Conservation (phyloP, 257 asterid species). For the Cordia subcordata region DNA sequence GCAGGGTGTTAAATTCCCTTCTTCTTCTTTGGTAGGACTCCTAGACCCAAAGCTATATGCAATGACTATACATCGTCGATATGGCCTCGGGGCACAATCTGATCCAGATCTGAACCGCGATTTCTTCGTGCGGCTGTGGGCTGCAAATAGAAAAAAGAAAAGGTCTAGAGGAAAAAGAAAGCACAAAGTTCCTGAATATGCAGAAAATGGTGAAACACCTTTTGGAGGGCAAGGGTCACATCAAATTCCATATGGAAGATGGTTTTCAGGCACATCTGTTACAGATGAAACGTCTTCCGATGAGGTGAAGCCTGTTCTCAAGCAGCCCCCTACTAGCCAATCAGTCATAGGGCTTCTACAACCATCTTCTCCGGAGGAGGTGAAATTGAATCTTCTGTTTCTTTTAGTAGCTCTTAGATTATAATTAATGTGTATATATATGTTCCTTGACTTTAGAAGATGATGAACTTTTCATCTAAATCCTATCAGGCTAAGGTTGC, state of each 20-base stretch:
- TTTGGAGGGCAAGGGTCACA: constrained; percentile 19
- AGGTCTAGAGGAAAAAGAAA: constrained; percentile 26
- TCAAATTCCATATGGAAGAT: constrained; percentile 32
- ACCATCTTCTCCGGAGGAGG: constrained; percentile 86
- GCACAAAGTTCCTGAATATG: constrained; percentile 22
- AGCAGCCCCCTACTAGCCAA: constrained; percentile 82
- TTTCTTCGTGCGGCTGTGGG: constrained; percentile 72
- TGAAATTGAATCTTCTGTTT: constrained; percentile 20
- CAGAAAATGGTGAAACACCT: constrained; percentile 21
- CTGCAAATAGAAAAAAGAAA: constrained; percentile 47
- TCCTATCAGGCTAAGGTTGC: constrained; percentile 53
- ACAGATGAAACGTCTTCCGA: constrained; percentile 25
- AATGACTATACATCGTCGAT: constrained; percentile 28
- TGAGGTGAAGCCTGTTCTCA: constrained; percentile 39
- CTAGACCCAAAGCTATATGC: constrained; percentile 23
- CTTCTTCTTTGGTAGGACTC: constrained; percentile 20
- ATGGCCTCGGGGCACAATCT: constrained; percentile 29
- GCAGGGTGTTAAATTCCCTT: constrained; percentile 33
- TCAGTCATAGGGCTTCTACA: constrained; percentile 64
- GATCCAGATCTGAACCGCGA: constrained; percentile 64
- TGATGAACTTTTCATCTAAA: neutral
- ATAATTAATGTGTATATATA: constrained; percentile 1
- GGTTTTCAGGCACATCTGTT: constrained; percentile 39
- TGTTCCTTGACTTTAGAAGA: constrained; percentile 7
- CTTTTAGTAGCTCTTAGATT: neutral